Evolutionary conservation across 2,329 filamentous ascomycete species (phyloP), one percentile per base, ranked within the genome.

Genomic region (Esteya vermicola): DNA sequence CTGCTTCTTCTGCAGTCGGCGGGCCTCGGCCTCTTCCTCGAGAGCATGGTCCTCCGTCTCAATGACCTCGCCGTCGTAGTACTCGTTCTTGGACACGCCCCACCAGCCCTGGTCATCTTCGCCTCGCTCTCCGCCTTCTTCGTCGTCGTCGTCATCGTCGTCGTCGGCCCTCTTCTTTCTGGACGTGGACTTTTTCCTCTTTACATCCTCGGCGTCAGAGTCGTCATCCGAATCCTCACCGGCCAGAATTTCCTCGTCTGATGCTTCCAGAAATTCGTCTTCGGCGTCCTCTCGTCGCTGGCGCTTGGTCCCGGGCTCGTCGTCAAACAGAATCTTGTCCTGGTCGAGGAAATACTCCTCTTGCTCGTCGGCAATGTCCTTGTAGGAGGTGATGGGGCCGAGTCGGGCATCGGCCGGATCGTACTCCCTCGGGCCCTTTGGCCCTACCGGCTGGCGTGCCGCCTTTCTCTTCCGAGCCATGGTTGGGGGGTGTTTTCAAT

Each of bases 11-110:
- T 96, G 89, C 44, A 98, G 61, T 45, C 85, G 71, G 57, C 81
- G 78, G 4, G 89, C 91, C 57, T 98, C 93, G 10, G 72, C 76
- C 59, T 98, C 93, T 65, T 98, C 91, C 53, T 91, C 88, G 25
- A 93, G 61, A 1, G 91, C 91, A 51, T 75, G 71, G 28, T 64
- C 70, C 55, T 79, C 74, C 6, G 72, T 76, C 52, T 76, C 71
- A 48, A 74, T 68, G 22, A 68, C 61, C 58, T 98, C 89, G 49
- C 85, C 84, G 62, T 93, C 74, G 61, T 98, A 98, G 62, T 95
- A 93, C 51, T 94, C 89, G 45, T 81, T 81, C 57, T 76, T 89
- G 3, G 84, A 86, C 5, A 81, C 72, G 23, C 89, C 91, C 88
- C 91, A 96, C 55, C 78, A 88, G 32, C 75, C 68, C 32, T 75